Base-by-base conservation (phyloP, 441 rosid species). In the Geranium incanum region DNA sequence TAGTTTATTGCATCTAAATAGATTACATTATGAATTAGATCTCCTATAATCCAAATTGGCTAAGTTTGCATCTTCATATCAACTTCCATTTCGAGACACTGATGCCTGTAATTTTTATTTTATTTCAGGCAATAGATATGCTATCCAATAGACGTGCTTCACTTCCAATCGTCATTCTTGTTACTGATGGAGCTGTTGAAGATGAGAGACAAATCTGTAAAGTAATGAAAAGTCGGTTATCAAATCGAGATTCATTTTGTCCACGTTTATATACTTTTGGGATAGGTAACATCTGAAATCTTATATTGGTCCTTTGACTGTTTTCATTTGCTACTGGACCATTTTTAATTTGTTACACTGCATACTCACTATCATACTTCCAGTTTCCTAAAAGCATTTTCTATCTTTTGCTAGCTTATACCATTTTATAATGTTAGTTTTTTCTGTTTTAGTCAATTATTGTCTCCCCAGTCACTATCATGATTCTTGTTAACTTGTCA, bases 211-310 rank as follows among this genome's bases (percentile, higher is more conserved):
- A 86, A 41, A 90, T 94, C 74, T 92, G 96, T 86, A 79, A 75
- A 72, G 79, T 77, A 21, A 78, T 90, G 72, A 85, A 86, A 79
- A 80, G 70, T 73, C 80, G 73, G 73, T 78, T 82, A 80, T 72
- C 13, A 78, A 71, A 67, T 78, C 80, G 72, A 75, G 88, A 33
- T 74, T 84, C 92, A 77, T 88, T 93, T 68, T 80, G 85, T 77
- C 97, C 94, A 66, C 93, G 95, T 16, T 85, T 95, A 82, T 80
- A 81, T 83, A 87, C 97, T 66, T 95, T 95, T 73, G 97, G 97
- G 55, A 79, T 95, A 81, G 99, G 99, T 94, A 62, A 63, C 60
- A 19, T 68, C 63, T 71, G 3, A 6, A 59, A 0, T 57, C 18
- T 21, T 48, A 0, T 71, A 45, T 12, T 13, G 28, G 50, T 13